Conservation (phyloP, 768 basidiomycete species). For the Termitomyces sp. region DNA sequence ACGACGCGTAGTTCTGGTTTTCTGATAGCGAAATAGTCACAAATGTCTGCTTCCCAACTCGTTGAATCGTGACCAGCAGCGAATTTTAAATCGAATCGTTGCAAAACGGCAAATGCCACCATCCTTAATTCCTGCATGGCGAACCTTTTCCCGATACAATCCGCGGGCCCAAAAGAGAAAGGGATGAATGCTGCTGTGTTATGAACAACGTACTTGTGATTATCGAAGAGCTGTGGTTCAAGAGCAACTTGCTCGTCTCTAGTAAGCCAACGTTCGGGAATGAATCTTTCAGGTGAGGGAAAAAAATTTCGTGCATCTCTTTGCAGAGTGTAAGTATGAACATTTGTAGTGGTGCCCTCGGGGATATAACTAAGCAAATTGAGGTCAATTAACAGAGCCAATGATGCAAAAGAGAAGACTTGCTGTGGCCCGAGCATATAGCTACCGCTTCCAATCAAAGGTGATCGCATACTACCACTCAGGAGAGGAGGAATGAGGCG, state of each 20-base stretch:
- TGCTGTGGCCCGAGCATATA: not conserved
- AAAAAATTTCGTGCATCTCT: not conserved
- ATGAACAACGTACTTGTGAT: constrained; percentile 13
- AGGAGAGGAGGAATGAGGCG: not conserved
- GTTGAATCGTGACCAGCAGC: constrained; percentile 16
- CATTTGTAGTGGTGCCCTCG: not conserved
- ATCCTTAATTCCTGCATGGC: constrained; percentile 30
- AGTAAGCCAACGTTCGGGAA: constrained; percentile 34
- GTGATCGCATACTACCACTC: not conserved
- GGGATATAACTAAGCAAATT: not conserved
- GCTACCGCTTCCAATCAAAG: not conserved
- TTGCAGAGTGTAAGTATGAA: not conserved
- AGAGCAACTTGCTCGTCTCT: constrained; percentile 12
- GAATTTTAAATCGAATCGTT: constrained; percentile 26
- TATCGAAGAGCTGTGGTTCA: constrained; percentile 14
- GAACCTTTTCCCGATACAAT: constrained; percentile 40
- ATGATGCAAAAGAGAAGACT: not conserved
- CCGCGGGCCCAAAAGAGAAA: constrained; percentile 40
- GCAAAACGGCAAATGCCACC: constrained; percentile 21
- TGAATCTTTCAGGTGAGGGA: constrained; percentile 21
- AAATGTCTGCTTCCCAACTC: constrained; percentile 22
- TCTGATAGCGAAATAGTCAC: constrained; percentile 24
- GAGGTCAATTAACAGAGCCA: not conserved
- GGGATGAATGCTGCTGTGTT: constrained; percentile 27
- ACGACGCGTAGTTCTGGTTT: constrained; percentile 24